Evolutionary conservation across 73 alveolate genomes (phyloP).

Genomic region (Symbiodinium natans): DNA sequence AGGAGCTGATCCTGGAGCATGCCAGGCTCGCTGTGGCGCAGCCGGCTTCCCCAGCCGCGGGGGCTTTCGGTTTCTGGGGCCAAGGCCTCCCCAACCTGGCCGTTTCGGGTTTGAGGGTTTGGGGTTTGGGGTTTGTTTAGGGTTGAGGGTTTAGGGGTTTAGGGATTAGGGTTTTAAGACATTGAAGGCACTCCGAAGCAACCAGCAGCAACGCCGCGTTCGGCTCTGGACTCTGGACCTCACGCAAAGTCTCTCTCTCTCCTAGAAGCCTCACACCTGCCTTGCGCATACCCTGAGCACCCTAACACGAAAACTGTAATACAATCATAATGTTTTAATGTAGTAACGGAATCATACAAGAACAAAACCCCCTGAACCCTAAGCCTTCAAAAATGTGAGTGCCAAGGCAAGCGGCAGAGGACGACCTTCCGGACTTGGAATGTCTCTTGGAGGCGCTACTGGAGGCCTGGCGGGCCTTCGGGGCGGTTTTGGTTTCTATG

Average conservation of each 20-base stretch:
- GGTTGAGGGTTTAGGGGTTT: not conserved
- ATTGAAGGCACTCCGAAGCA: no score
- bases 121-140: not conserved
- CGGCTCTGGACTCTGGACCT: no score
- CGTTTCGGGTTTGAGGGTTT: not conserved
- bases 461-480: not conserved
- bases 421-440: conserved; percentile 37
- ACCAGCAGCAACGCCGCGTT: no score
- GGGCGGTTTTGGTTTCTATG: not conserved
- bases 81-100: not conserved
- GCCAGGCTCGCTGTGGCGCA: conserved; percentile 67
- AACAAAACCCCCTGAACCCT: not conserved
- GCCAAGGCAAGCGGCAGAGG: conserved; percentile 61
- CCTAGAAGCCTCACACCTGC: no score
- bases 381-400: not conserved
- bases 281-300: no score
- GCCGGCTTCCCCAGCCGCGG: not conserved
- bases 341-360: not conserved
- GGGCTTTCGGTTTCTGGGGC: not conserved
- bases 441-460: conserved; percentile 44
- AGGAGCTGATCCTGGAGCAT: conserved; percentile 75
- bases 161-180: not conserved
- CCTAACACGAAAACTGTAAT: no score
- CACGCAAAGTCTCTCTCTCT: no score
- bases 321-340: no score